Base-by-base conservation (phyloP, 257 asterid genomes). In the Plantago elongata region DNA sequence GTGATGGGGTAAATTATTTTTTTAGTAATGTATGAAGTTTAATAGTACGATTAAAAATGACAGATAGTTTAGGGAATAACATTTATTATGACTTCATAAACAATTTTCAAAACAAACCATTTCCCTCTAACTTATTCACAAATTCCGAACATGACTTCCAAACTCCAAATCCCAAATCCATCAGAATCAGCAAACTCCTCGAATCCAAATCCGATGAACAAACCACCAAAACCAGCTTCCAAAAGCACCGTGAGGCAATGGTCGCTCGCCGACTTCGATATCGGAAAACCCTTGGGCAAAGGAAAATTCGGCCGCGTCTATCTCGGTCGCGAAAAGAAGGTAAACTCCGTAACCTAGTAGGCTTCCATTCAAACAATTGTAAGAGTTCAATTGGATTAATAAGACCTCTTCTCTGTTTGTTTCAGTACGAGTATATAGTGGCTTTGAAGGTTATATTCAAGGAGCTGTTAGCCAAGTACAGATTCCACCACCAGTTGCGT, bases 301-400 rank as follows among this genome's bases (percentile, higher is more conserved):
- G 99, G 97, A 50, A 89, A 87, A 72, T 89, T 89, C 77, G 97
- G 97, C 64, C 85, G 97, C 30, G 96, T 93, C 45, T 93, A 93
- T 76, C 92, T 93, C 65, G 95, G 95, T 54, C 99, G 97, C 27
- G 95, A 93, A 83, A 50, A 76, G 80, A 72, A 89, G 95, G 97
- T 84, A 38, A 30, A 1, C 16, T 7, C 17, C 9, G 14, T 2
- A 13, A 8, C 29, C 51, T 30, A 30, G n/a, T n/a, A n/a, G n/a
- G 9, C 60, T 65, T 45, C 60, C 9, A 51, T 15, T 9, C 62
- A 11, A 13, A 54, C 44, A 4, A 27, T 15, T 17, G 3, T 3
- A 44, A 54, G 50, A 5, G 9, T 52, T 14, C 4, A 5, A 54
- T 69, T 11, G 5, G 7, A 15, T 45, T 44, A 0, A 9, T 45